phyloP scores from a whole-genome alignment of 2,329 filamentous ascomycete genomes.

The Penicillium psychrosexuale region DNA sequence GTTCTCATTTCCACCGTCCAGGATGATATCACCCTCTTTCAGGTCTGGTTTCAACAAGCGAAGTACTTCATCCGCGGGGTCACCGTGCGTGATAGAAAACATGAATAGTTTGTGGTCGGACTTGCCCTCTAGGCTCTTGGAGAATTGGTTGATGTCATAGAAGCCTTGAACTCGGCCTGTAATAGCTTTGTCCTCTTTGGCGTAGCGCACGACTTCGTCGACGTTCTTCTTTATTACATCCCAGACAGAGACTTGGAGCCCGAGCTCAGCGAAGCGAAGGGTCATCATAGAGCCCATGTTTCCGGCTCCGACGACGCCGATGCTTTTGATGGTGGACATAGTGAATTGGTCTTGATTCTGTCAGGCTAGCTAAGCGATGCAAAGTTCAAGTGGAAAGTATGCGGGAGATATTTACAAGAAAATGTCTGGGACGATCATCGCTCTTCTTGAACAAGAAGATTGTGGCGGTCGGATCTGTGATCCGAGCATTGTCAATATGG shows the following conservation, averaged over 20 bases:
- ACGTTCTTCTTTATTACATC: constrained; percentile 36
- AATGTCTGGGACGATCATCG: neutral
- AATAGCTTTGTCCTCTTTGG: constrained; percentile 21
- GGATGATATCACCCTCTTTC: constrained; percentile 60
- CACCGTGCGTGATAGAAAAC: constrained; percentile 42
- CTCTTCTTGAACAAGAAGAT: constrained; percentile 17
- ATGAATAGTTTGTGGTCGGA: constrained; percentile 37
- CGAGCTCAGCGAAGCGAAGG: constrained; percentile 40
- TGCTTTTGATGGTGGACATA: constrained; percentile 33
- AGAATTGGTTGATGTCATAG: constrained; percentile 37
- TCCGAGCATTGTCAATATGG: constrained; percentile 15
- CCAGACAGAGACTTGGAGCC: constrained; percentile 41
- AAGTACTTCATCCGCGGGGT: constrained; percentile 38
- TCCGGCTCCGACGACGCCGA: constrained; percentile 41
- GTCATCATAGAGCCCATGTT: constrained; percentile 46
- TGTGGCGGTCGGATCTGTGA: constrained; percentile 18
- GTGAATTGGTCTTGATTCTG: neutral
- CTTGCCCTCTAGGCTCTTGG: constrained; percentile 32
- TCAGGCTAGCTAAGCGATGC: neutral
- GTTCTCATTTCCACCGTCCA: constrained; percentile 68
- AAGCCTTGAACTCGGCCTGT: constrained; percentile 36
- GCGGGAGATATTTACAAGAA: neutral
- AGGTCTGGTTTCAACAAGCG: constrained; percentile 50
- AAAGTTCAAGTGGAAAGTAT: neutral
- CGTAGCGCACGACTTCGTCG: constrained; percentile 29